Base-by-base conservation (phyloP, 2,329 filamentous ascomycete genomes). In the Colletotrichum agaves region DNA sequence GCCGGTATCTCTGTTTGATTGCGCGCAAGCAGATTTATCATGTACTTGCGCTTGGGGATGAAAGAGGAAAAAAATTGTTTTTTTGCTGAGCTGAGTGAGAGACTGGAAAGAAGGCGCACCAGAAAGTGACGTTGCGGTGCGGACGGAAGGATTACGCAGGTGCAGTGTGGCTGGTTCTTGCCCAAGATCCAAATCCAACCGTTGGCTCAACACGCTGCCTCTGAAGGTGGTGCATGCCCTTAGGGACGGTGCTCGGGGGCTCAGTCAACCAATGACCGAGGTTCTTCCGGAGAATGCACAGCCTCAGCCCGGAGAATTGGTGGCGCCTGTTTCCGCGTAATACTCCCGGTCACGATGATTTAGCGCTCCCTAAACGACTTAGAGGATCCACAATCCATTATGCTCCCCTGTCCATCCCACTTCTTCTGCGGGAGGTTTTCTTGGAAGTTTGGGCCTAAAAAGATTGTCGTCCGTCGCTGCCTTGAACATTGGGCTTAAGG, bases 101-200 rank as follows among this genome's bases (percentile, higher is more conserved):
- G 65, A 60, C 61, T 60, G 39, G 64, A 67, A 58, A 52, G 61
- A 64, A 55, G 52, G 64, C 64, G 61, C 61, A 67, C 64, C 61
- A 47, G 21, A 47, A 53, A 63, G 66, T 70, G 68, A 70, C 65
- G 68, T 69, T 70, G 55, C 39, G 52, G 44, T 69, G 60, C 65
- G 55, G 55, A 68, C 55, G 61, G 65, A 61, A 56, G 65, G 65
- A 70, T 69, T 70, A 70, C 68, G 68, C 65, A 70, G 59, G 53
- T 64, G 60, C n/a, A 62, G 65, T 70, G 68, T 70, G 68, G 68
- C 68, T 70, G 68, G 68, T 70, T 70, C 68, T 57, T 61, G 68
- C 65, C 61, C 61, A 41, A 68, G 61, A 65, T 60, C 61, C 61
- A 68, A 65, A 65, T 68, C 53, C 65, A 64, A 64, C 61, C 58